Base-by-base conservation (phyloP, 2,329 filamentous ascomycete species). In the Pseudonectria buxi region DNA sequence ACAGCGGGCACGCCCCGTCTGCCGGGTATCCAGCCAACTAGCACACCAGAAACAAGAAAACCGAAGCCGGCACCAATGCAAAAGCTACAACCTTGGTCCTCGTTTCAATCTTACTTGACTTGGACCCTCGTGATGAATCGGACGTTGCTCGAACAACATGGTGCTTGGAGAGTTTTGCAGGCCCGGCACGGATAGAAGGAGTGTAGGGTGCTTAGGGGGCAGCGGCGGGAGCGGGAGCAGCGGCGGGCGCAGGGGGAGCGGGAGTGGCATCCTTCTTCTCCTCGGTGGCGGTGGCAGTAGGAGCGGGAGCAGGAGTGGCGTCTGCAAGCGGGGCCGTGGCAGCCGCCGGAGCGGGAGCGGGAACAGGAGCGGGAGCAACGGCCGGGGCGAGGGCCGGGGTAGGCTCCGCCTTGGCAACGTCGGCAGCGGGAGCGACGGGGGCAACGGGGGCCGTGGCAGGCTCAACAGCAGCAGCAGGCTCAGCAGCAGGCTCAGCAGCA, bases 21-120 rank as follows among this genome's bases (percentile, higher is more conserved):
- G 41, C 41, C 39, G 51, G 51, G 55, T 58, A 58, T 58, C 53
- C 56, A 56, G 53, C 52, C 38, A 47, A 50, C 39, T 41, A 51
- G 45, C 45, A 47, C 28, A 49, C 46, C 30, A 43, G 39, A 28
- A 39, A 46, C 28, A 40, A 12, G 16, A 35, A 27, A n/a, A 41
- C 29, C 10, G 15, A 33, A 27, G 15, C 27, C 26, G 32, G 32
- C 24, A 26, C 28, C 18, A 35, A 14, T 24, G 15, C 32, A 30
- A 29, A 27, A 31, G 22, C 26, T 15, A 38, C 34, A 28, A 41
- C 27, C 18, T 35, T 14, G 33, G 22, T 30, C 30, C 22, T 26
- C 22, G 16, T 40, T 30, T 16, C 44, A 39, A 33, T 14, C 27
- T 35, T 25, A 9, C 18, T 22, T 22, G 18, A 22, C 18, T 22